These are phyloP conservation scores for Alternaria sp. DNA, from an alignment of 2,329 filamentous ascomycete genomes.

Conservation along the genomic window DNA sequence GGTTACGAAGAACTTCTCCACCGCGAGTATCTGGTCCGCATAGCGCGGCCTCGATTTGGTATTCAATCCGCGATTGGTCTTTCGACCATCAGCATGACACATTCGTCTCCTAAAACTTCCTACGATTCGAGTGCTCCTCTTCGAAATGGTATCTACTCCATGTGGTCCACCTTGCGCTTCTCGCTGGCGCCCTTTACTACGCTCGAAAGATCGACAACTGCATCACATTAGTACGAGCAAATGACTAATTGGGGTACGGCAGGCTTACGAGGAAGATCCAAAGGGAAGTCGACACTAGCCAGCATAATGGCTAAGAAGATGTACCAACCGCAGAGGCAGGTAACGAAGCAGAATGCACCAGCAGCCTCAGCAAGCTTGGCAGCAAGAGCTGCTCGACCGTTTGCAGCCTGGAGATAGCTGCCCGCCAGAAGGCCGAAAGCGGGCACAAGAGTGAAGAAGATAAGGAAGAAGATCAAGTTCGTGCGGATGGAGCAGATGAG, in stretches of 20 bases:
- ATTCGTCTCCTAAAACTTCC: neutral
- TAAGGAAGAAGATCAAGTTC: slow-evolving; percentile 74
- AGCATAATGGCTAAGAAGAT: slow-evolving; percentile 65
- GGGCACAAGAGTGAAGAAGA: slow-evolving; percentile 71
- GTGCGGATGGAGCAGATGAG: slow-evolving; percentile 75
- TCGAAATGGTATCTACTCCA: slow-evolving; percentile 20
- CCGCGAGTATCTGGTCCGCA: neutral
- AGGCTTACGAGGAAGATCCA: slow-evolving; percentile 56
- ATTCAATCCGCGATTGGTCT: neutral
- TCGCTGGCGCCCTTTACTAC: slow-evolving; percentile 57
- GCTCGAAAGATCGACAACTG: slow-evolving; percentile 57
- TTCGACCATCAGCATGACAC: neutral
- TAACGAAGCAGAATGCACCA: slow-evolving; percentile 61
- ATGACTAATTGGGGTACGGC: neutral
- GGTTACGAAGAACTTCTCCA: neutral
- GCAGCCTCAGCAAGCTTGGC: slow-evolving; percentile 50
- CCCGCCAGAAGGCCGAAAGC: slow-evolving; percentile 68
- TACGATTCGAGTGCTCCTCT: neutral
- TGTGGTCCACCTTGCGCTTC: slow-evolving; percentile 35
- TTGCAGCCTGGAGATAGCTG: slow-evolving; percentile 66
- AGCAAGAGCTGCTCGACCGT: slow-evolving; percentile 47
- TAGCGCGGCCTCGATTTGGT: neutral
- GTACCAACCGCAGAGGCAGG: slow-evolving; percentile 61
- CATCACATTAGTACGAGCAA: slow-evolving; percentile 9
- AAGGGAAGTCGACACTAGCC: slow-evolving; percentile 59